Evolutionary conservation across 1,284 basidiomycete species (phyloP).

Genomic region (Xerocomus minutiporus): DNA sequence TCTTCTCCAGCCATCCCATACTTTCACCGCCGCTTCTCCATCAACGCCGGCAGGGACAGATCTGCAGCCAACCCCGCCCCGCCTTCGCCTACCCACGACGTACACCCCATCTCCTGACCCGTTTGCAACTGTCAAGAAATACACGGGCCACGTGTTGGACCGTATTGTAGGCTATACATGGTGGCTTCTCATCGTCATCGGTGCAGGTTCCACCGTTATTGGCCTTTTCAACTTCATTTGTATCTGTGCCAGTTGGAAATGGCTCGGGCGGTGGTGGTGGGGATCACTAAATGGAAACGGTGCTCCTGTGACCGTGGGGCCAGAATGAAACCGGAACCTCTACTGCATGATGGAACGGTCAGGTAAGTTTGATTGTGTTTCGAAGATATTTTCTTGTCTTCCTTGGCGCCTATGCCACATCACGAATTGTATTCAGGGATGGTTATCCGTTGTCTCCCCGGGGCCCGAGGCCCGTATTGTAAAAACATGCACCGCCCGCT

Average conservation of each 20-base stretch:
- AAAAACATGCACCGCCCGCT: too few relatives aligned
- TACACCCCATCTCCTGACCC: conserved; percentile 53
- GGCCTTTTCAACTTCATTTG: conserved; percentile 68
- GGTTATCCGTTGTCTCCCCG: not conserved
- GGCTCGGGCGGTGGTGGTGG: conserved; percentile 39
- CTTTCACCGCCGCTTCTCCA: not conserved
- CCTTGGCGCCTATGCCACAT: not conserved
- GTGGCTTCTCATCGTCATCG: conserved; percentile 67
- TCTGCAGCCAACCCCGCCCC: conserved; percentile 30
- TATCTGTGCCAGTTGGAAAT: conserved; percentile 53
- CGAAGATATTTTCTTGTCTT: not conserved
- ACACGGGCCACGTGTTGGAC: conserved; percentile 62
- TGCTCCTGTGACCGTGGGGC: not conserved
- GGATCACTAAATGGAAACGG: conserved; percentile 12
- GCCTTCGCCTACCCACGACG: conserved; percentile 46
- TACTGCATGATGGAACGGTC: not conserved
- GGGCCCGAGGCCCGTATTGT: too few relatives aligned
- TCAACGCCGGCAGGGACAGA: conserved; percentile 5
- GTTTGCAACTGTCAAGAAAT: conserved; percentile 52
- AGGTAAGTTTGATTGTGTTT: conserved; percentile 2
- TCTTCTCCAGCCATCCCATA: conserved; percentile 14
- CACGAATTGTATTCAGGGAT: not conserved
- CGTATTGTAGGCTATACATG: conserved; percentile 70
- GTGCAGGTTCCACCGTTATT: conserved; percentile 65
- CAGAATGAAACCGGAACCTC: not conserved